These are phyloP conservation scores for Tricholoma sp. DNA, from an alignment of 768 basidiomycete species.

Conservation along the genomic window DNA sequence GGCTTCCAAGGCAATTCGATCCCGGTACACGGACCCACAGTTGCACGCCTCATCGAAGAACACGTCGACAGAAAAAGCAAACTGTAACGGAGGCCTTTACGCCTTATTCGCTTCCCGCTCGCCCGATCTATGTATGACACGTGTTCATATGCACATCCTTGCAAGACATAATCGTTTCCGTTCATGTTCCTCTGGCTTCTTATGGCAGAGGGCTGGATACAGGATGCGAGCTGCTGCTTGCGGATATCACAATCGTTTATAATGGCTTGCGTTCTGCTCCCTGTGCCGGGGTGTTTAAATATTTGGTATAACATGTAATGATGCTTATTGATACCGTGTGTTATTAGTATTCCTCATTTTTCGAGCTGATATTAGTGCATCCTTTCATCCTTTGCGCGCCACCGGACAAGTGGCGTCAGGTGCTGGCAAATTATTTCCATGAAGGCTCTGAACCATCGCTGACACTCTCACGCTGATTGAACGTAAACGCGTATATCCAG, in stretches of 20 bases:
- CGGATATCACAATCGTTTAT: background rate
- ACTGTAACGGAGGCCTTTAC: background rate
- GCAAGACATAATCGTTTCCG: no score
- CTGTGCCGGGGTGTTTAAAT: background rate
- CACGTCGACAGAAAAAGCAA: constrained; percentile 30
- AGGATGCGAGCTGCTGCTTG: background rate
- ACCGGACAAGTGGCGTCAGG: background rate
- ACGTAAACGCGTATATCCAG: no score
- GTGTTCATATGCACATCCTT: background rate
- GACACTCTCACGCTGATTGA: no score
- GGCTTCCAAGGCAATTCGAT: constrained; percentile 82
- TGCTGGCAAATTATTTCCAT: no score
- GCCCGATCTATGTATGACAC: background rate
- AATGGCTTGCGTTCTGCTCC: background rate
- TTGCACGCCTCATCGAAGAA: constrained; percentile 71
- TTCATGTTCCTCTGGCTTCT: background rate
- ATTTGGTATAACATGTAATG: background rate
- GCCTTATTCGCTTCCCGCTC: no score
- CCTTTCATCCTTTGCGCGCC: no score
- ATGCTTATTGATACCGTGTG: background rate
- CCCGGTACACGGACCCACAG: constrained; percentile 60
- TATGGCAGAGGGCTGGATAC: background rate
- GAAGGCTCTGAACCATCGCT: no score
- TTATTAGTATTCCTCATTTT: background rate
- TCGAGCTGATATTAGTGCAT: background rate